phyloP scores from a whole-genome alignment of 768 basidiomycete genomes.

The Kwoniella dendrophila region DNA sequence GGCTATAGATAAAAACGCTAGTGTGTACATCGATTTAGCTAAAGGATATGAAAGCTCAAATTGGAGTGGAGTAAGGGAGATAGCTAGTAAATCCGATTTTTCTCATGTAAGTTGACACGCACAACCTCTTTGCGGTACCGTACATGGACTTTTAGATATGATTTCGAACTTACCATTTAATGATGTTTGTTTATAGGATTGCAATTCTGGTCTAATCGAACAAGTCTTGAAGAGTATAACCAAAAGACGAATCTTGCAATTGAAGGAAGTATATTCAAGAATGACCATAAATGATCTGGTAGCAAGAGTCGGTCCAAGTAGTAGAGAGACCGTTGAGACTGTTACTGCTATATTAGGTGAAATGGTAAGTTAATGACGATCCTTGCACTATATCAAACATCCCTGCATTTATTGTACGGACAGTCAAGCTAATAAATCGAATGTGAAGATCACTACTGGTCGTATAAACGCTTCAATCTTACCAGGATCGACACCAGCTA shows the following conservation, averaged over 20 bases:
- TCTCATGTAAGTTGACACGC: conserved; percentile 25
- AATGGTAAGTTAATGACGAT: conserved; percentile 26
- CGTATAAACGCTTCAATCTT: conserved; percentile 18
- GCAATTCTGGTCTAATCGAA: conserved; percentile 40
- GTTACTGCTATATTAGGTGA: conserved; percentile 19
- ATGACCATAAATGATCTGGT: conserved; percentile 35
- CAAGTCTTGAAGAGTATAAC: conserved; percentile 38
- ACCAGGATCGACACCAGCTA: conserved; percentile 6
- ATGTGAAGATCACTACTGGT: conserved; percentile 17
- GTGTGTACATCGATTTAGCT: conserved; percentile 36
- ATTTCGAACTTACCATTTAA: too few relatives aligned
- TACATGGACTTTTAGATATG: too few relatives aligned
- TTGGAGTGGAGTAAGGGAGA: conserved; percentile 33
- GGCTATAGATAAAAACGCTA: conserved; percentile 32
- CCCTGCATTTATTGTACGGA: not conserved
- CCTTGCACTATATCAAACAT: not conserved
- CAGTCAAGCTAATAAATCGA: not conserved
- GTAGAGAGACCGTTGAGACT: conserved; percentile 16
- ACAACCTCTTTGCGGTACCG: not conserved
- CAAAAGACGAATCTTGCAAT: conserved; percentile 30
- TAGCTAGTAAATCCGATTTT: conserved; percentile 24
- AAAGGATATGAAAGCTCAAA: conserved; percentile 35
- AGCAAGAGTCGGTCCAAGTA: conserved; percentile 17
- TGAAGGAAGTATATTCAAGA: conserved; percentile 37
- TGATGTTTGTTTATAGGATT: conserved; percentile 33